These are phyloP conservation scores for Penicillium daleae DNA, from an alignment of 495 filamentous ascomycete genomes.

Conservation along the genomic window DNA sequence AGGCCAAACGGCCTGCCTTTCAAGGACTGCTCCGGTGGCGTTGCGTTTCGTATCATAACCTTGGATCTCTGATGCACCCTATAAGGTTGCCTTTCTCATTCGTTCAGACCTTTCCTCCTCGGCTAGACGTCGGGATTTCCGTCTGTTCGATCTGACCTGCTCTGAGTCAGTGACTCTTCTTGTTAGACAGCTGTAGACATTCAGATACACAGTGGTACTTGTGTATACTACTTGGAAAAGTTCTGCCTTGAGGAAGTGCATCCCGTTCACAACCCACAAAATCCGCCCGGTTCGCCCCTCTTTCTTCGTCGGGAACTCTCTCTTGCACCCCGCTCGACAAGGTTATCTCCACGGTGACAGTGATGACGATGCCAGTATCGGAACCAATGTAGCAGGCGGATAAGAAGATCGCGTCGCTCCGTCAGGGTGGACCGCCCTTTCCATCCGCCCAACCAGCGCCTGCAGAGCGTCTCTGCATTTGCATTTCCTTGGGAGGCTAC, in stretches of 20 bases:
- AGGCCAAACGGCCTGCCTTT: conserved; percentile 5
- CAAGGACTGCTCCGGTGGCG: conserved; percentile 8
- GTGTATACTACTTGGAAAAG: neutral
- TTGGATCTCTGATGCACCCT: conserved; percentile 6
- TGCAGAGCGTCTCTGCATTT: conserved; percentile 18
- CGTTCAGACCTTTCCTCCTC: neutral
- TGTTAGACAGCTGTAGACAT: neutral
- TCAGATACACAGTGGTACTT: neutral
- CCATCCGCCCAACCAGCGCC: conserved; percentile 9
- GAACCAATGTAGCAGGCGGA: conserved; percentile 16
- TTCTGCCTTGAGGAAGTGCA: neutral
- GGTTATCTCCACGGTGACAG: conserved; percentile 19
- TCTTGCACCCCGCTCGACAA: neutral
- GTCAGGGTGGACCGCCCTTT: conserved; percentile 19
- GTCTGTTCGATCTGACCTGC: neutral
- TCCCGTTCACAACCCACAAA: neutral
- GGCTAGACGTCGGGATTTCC: neutral
- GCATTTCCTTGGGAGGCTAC: neutral
- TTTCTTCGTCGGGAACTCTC: neutral
- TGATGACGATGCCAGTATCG: neutral
- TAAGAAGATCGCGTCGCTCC: conserved; percentile 18
- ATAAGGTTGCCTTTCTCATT: neutral
- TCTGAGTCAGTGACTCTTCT: too few relatives aligned
- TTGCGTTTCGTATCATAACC: conserved; percentile 6
- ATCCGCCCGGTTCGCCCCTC: neutral